phyloP scores from a whole-genome alignment of 768 basidiomycete genomes.

The Hydnomerulius pinastri region DNA sequence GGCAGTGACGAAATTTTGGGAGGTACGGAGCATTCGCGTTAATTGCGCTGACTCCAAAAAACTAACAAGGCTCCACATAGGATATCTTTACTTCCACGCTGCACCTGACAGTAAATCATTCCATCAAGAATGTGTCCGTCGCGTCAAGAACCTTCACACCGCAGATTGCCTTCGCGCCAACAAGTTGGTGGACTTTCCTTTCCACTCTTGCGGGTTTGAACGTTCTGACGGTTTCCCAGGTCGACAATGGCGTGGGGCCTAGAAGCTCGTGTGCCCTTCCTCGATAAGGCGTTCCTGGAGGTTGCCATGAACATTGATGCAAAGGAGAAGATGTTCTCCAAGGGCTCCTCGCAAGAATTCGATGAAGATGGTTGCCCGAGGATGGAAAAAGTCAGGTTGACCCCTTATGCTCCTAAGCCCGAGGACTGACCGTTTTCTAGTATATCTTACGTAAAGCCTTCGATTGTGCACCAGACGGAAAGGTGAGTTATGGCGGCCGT shows the following conservation, averaged over 20 bases:
- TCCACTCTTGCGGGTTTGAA: neutral
- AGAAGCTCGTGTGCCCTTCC: slow-evolving; percentile 97
- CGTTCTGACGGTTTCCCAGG: slow-evolving; percentile 38
- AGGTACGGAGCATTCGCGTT: slow-evolving; percentile 49
- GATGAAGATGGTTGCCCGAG: slow-evolving; percentile 86
- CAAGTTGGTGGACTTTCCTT: slow-evolving; percentile 60
- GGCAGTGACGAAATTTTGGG: slow-evolving; percentile 98
- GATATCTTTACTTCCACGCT: slow-evolving; percentile 99
- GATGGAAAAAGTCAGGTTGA: slow-evolving; percentile 88
- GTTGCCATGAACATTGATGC: slow-evolving; percentile 90
- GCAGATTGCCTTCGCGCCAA: slow-evolving; percentile 97
- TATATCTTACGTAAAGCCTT: slow-evolving; percentile 97
- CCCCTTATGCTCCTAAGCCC: slow-evolving; percentile 3
- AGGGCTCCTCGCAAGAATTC: slow-evolving; percentile 67
- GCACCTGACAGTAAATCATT: slow-evolving; percentile 87
- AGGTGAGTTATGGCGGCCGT: slow-evolving; percentile 41
- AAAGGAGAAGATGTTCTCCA: slow-evolving; percentile 85
- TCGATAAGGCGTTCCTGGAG: slow-evolving; percentile 95
- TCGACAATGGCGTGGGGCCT: slow-evolving; percentile 99
- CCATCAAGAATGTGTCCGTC: slow-evolving; percentile 92
- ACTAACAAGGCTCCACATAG: slow-evolving; percentile 42
- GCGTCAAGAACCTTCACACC: slow-evolving; percentile 97
- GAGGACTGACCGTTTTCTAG: slow-evolving; percentile 38
- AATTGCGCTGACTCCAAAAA: neutral
- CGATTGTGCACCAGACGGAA: slow-evolving; percentile 79